Evolutionary conservation across 2,329 filamentous ascomycete species (phyloP).

Genomic region (Xylariaceae sp.): DNA sequence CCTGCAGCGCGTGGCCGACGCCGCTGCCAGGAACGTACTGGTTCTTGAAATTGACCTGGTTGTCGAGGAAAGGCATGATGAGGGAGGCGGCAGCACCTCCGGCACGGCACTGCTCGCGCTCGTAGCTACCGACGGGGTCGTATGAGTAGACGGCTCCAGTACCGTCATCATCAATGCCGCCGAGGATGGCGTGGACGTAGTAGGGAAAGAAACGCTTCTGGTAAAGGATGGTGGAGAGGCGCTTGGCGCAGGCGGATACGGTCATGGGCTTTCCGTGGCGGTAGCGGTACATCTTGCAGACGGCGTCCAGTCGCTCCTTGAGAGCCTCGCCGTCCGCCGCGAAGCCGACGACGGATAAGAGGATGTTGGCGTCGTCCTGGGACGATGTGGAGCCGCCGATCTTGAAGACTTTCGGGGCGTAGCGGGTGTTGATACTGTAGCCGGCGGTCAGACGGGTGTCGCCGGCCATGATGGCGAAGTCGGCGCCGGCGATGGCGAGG

Average conservation of each 20-base stretch:
- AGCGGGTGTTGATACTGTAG: slow-evolving; percentile 98
- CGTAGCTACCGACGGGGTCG: slow-evolving; percentile 96
- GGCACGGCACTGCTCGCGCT: slow-evolving; percentile 92
- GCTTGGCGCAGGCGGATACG: slow-evolving; percentile 90
- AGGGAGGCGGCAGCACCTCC: slow-evolving; percentile 88
- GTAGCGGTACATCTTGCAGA: slow-evolving; percentile 99
- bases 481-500: slow-evolving; percentile 86
- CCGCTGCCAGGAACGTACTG: slow-evolving; percentile 89
- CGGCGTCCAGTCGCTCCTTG: slow-evolving; percentile 87
- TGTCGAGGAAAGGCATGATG: slow-evolving; percentile 99
- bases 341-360: slow-evolving; percentile 93
- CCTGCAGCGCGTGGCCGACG: slow-evolving; percentile 74
- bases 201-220: slow-evolving; percentile 98
- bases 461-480: slow-evolving; percentile 95
- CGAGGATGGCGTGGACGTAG: slow-evolving; percentile 93
- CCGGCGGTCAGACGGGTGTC: slow-evolving; percentile 94
- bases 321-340: slow-evolving; percentile 91
- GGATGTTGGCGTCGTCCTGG: slow-evolving; percentile 79
- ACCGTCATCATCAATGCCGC: slow-evolving; percentile 90
- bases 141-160: slow-evolving; percentile 95
- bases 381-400: slow-evolving; percentile 88
- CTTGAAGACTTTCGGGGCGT: slow-evolving; percentile 93
- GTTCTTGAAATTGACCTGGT: slow-evolving; percentile 99
- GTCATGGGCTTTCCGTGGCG: slow-evolving; percentile 96
- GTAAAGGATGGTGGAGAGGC: slow-evolving; percentile 93